Evolutionary conservation across 2,329 filamentous ascomycete species (phyloP), one percentile per base, ranked within the genome.

Genomic region (Aspergillus udagawae): DNA sequence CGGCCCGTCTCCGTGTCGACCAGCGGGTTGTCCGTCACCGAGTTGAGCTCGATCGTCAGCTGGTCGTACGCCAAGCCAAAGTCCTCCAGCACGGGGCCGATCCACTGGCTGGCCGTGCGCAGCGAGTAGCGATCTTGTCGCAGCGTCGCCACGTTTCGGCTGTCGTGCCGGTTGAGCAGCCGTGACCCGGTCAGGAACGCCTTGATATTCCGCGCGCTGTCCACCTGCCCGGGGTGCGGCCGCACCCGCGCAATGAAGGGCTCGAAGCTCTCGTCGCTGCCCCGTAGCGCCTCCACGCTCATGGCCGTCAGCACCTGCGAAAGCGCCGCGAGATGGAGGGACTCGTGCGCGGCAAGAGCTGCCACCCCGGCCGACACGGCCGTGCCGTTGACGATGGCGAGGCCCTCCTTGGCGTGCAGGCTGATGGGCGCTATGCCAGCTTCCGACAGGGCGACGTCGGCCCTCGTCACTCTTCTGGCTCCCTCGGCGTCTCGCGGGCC

Each of bases 61-160:
- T 89, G 86, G 2, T 75, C 68, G 47, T 81, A 75, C 0, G 86
- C 83, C 0, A 86, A 77, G 0, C 75, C 50, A 0, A 89, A 72
- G 61, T 89, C 86, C 66, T 89, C 86, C 0, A 89, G 73, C 32
- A 83, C 76, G 0, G 86, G 86, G 0, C 85, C 85, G 27, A 89
- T 76, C 86, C 87, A 89, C 69, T 89, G 86, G 0, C 84, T 78
- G 1, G 83, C 81, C 0, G 82, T 88, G 6, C 86, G 80, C 2
- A 86, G 73, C 0, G 85, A 78, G 64, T 89, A 89, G 3, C 86
- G 79, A 65, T 89, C 86, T 66, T 89, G 84, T 57, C 77, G 76
- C 7, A 86, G 73, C 3, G 54, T 58, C 50, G 64, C 66, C 58
- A 70, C 65, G 28, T 67, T 70, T 60, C 12, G 57, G 61, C 12